Conservation (phyloP, 1,139 yeast genomes). For the Hemisphaericaspora xylanilytica region DNA sequence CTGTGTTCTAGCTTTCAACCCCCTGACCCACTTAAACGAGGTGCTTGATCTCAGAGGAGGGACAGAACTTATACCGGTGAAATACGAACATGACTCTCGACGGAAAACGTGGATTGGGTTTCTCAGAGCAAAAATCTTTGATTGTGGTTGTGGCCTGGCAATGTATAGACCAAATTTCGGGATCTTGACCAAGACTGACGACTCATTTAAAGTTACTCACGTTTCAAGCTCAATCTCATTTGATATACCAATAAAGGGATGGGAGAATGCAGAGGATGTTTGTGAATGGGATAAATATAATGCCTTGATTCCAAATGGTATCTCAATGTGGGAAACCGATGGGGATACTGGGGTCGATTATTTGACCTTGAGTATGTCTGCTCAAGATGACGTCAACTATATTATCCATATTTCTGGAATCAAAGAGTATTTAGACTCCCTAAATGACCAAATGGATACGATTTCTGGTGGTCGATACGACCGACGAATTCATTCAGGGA, state of each 20-base stretch:
- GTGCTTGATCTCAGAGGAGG: constrained; percentile 39
- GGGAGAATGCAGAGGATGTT: constrained; percentile 24
- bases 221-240: constrained; percentile 27
- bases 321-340: constrained; percentile 25
- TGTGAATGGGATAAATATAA: constrained; percentile 25
- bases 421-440: background rate
- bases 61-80: constrained; percentile 26
- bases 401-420: constrained; percentile 23
- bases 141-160: constrained; percentile 33
- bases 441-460: background rate
- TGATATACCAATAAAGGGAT: constrained; percentile 29
- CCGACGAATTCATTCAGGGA: background rate
- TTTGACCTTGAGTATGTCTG: constrained; percentile 29
- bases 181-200: constrained; percentile 21
- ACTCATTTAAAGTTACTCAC: constrained; percentile 15
- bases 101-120: constrained; percentile 31
- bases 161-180: constrained; percentile 37
- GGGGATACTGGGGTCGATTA: constrained; percentile 22
- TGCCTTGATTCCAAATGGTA: constrained; percentile 36
- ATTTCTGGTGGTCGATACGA: background rate
- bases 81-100: constrained; percentile 8
- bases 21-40: constrained; percentile 12
- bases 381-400: constrained; percentile 33
- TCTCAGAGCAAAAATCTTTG: constrained; percentile 32
- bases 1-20: background rate